Evolutionary conservation across 2,329 filamentous ascomycete genomes (phyloP), one percentile per base, ranked within the genome.

Genomic region (Penicillium sp.): DNA sequence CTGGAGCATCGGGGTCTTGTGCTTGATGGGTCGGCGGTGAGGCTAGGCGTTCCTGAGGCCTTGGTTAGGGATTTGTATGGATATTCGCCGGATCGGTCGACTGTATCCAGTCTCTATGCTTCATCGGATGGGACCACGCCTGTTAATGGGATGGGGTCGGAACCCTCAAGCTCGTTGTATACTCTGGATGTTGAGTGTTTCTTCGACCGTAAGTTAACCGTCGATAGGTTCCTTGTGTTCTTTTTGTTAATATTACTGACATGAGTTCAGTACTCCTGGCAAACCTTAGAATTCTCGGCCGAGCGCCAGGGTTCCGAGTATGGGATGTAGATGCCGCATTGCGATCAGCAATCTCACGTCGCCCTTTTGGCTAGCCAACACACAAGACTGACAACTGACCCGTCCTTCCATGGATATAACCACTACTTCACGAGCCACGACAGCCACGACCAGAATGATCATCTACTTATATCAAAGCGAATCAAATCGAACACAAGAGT

Each of bases 1-100:
- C 75, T 95, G 16, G 57, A 60, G 45, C 37, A 63, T 16, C 67
- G 67, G 36, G 72, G 72, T 1, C 57, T 75, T 22, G 60, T 58
- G 37, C 42, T 73, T 12, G 66, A 69, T 46, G 65, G 61, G 1
- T 67, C 67, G 19, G 68, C 66, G n/a, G 55, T 64, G 40, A 69
- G 67, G 46, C 48, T 71, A 33, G 61, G 66, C 4, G 56, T 69
- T n/a, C 61, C 66, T 4, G 40, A 57, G 4, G 37, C 55, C 7
- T 55, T 58, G 16, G 57, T 61, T 19, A 36, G 37, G 4, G 37
- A 30, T 36, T 25, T 66, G 25, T 53, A 60, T 57, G 58, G 58
- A 1, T 17, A 36, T 25, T 62, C 58, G 14, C 52, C 58, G 5
- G 59, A 51, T 19, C 28, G 26, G 10, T 57, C 51, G 28, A 53